phyloP scores from a whole-genome alignment of 2,329 filamentous ascomycete species.

The Claviceps cyperi region DNA sequence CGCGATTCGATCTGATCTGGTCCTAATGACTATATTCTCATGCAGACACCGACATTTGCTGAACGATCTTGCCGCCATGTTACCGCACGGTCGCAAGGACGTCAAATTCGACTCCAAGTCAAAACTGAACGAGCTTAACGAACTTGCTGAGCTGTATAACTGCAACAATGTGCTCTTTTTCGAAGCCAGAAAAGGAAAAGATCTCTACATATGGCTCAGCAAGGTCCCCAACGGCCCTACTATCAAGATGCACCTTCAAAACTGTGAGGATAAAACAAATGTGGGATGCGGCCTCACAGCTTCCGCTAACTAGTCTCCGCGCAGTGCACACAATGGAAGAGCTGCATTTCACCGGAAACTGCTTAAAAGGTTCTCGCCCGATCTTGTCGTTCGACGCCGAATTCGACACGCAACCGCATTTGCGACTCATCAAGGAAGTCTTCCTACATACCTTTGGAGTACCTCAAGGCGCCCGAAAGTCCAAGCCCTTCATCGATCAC shows the following conservation, averaged over 20 bases:
- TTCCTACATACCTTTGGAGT: constrained; percentile 86
- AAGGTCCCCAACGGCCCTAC: constrained; percentile 64
- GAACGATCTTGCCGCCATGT: constrained; percentile 73
- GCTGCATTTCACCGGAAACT: constrained; percentile 92
- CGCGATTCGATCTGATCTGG: background rate
- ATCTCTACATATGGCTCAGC: constrained; percentile 86
- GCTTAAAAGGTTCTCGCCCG: constrained; percentile 81
- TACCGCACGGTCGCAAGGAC: constrained; percentile 88
- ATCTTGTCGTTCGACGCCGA: constrained; percentile 81
- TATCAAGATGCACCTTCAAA: constrained; percentile 61
- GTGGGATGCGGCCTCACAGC: background rate
- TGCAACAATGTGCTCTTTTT: constrained; percentile 94
- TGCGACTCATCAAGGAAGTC: constrained; percentile 75
- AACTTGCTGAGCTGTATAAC: constrained; percentile 64
- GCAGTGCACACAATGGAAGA: constrained; percentile 91
- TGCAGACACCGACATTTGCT: constrained; percentile 80
- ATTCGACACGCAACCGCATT: constrained; percentile 71
- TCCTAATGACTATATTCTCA: background rate
- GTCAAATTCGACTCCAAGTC: constrained; percentile 95
- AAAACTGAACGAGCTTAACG: constrained; percentile 69
- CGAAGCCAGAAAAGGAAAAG: constrained; percentile 85
- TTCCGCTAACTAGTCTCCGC: constrained; percentile 11
- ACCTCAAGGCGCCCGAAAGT: constrained; percentile 71
- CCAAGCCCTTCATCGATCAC: constrained; percentile 92
- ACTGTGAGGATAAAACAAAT: constrained; percentile 31